Evolutionary conservation across 2,329 filamentous ascomycete genomes (phyloP).

Genomic region (Alternaria triticina): DNA sequence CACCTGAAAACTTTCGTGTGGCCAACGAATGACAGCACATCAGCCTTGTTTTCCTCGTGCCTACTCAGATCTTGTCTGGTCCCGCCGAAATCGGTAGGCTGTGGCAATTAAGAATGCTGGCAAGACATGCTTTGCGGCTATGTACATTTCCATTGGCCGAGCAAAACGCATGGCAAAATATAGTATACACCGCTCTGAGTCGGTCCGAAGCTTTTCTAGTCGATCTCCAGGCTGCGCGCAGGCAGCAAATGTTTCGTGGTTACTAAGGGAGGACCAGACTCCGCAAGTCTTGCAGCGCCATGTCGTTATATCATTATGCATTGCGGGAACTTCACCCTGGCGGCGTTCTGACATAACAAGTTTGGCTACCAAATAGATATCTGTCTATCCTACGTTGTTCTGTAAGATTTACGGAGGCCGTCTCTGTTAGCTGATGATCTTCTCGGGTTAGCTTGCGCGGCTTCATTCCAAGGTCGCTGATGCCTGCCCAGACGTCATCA

Average conservation of each 20-base stretch:
- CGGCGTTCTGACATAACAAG: conserved; percentile 7
- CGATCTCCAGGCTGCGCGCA: conserved; percentile 7
- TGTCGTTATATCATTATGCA: conserved; percentile 17
- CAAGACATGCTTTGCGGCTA: neutral
- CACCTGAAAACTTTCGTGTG: conserved; percentile 6
- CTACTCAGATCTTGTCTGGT: conserved; percentile 16
- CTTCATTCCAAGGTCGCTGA: neutral
- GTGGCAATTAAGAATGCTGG: neutral
- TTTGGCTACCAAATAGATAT: neutral
- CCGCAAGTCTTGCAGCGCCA: conserved; percentile 27
- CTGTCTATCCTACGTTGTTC: neutral
- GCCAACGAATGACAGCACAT: conserved; percentile 25
- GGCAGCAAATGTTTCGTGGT: conserved; percentile 24
- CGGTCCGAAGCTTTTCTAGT: conserved; percentile 9
- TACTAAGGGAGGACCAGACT: conserved; percentile 25
- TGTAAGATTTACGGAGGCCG: conserved; percentile 5
- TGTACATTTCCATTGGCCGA: conserved; percentile 18
- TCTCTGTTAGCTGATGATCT: conserved; percentile 6
- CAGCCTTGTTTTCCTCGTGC: conserved; percentile 30
- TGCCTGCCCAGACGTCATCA: conserved; percentile 19
- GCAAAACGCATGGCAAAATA: conserved; percentile 9
- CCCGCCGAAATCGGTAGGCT: neutral
- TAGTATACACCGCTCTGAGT: conserved; percentile 27
- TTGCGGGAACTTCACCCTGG: conserved; percentile 9
- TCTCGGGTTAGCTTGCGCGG: conserved; percentile 13